These are phyloP conservation scores for Colletotrichum gigasporum DNA, from an alignment of 2,329 filamentous ascomycete species.

Conservation along the genomic window DNA sequence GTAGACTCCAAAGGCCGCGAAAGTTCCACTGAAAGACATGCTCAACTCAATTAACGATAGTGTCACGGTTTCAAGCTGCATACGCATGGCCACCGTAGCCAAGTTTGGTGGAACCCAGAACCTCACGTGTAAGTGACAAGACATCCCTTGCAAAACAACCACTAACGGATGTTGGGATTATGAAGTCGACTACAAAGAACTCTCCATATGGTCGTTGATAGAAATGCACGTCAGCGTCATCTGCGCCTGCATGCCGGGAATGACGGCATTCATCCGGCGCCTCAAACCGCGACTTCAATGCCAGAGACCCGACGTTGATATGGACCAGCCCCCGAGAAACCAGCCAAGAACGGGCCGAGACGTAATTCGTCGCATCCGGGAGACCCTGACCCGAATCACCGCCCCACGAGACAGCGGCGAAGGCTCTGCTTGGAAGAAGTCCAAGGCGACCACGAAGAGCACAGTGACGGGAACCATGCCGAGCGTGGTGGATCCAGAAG, in stretches of 20 bases:
- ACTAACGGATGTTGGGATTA: not conserved
- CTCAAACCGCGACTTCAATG: not conserved
- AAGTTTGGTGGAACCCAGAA: slow-evolving; percentile 6
- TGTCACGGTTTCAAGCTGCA: slow-evolving; percentile 9
- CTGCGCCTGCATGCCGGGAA: slow-evolving; percentile 26
- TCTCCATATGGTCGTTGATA: slow-evolving; percentile 15
- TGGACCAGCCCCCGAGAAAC: too few species aligned
- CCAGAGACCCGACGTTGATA: too few species aligned
- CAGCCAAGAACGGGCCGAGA: not conserved
- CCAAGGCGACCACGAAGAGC: not conserved
- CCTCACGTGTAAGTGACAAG: not conserved
- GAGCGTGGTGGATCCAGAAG: not conserved
- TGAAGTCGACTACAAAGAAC: slow-evolving; percentile 6
- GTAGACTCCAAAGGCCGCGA: not conserved
- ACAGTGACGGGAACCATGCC: not conserved
- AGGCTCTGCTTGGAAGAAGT: not conserved
- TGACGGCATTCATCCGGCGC: slow-evolving; percentile 17
- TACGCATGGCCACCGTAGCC: slow-evolving; percentile 7
- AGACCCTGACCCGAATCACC: not conserved
- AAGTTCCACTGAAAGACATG: not conserved
- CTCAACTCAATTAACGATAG: not conserved
- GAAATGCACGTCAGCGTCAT: slow-evolving; percentile 27
- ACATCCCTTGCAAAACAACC: too few species aligned
- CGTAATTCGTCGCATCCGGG: not conserved
- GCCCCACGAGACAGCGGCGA: not conserved